Evolutionary conservation across 2,329 filamentous ascomycete species (phyloP), one percentile per base, ranked within the genome.

Genomic region (Verticillium zaregamsianum): DNA sequence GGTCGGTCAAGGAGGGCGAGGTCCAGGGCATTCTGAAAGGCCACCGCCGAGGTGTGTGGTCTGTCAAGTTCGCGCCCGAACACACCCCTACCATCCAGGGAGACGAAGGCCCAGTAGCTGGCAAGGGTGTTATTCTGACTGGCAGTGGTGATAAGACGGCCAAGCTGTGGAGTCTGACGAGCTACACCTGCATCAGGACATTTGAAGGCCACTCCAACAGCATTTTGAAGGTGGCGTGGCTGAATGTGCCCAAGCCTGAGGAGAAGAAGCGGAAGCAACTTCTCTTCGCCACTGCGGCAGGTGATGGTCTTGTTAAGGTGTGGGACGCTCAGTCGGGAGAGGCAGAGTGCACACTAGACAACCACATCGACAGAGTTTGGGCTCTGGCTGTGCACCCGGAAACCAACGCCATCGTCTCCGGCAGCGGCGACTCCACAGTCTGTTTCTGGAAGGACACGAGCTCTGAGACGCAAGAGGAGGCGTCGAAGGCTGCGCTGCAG

Each of bases 151-250:
- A 99, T 76, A 97, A 97, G 77, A 98, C 92, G 0, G 86, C 98
- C 70, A 96, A 96, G 74, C 84, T 99, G 11, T 99, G 96, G 96
- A 97, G 86, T 72, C 80, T 99, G 64, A 85, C 89, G 2, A 93
- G 97, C 75, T 99, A 97, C 76, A 92, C 88, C 66, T 99, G 95
- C 75, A 80, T 99, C 55, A 84, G 94, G 62, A 98, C 95, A 0
- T 95, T 98, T 61, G 96, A 99, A 76, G 95, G 95, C 0, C 95
- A 99, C 75, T 94, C 93, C 5, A 96, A 98, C 77, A 97, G 91
- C 69, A 91, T 99, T 3, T 81, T 99, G 35, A 98, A 98, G 76
- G 91, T 97, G 2, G 85, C 91, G 3, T 99, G 95, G 95, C 81
- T 99, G 5, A 85, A 82, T 56, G 74, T 83, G 61, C 78, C 85